A percentile compares a stretch with the other conserved stretches of the same genome.
phyloP scores from a whole-genome alignment of 495 filamentous ascomycete genomes.

The Penicillium pulvis region DNA sequence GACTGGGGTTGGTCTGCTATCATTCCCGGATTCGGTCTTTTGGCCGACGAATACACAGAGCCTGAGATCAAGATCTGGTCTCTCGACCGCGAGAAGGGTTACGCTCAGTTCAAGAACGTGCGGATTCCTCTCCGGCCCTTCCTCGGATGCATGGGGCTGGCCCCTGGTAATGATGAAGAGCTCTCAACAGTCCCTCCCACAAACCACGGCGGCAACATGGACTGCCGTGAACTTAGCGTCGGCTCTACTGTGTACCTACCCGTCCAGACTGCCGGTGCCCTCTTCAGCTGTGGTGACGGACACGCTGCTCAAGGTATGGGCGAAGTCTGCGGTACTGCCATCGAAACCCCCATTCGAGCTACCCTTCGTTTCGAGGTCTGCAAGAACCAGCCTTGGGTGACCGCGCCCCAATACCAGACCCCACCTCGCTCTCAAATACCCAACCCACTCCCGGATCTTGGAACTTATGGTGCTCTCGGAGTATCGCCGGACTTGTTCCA shows the following conservation, averaged over 20 bases:
- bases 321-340: conserved; percentile 56
- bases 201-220: conserved; percentile 53
- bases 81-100: conserved; percentile 39
- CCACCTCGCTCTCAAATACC: conserved; percentile 31
- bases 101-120: conserved; percentile 45
- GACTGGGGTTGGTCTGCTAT: conserved; percentile 55
- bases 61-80: conserved; percentile 52
- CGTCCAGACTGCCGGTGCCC: conserved; percentile 48
- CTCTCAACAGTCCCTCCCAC: conserved; percentile 54
- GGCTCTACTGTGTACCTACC: conserved; percentile 50
- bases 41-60: conserved; percentile 48
- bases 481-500: conserved; percentile 45
- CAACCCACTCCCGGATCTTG: conserved; percentile 33
- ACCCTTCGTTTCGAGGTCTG: conserved; percentile 46
- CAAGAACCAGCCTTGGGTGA: conserved; percentile 47
- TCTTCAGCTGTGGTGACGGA: conserved; percentile 57
- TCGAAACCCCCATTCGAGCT: conserved; percentile 54
- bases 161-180: conserved; percentile 42
- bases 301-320: conserved; percentile 57
- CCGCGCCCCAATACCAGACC: conserved; percentile 46
- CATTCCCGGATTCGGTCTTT: conserved; percentile 51
- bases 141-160: conserved; percentile 54
- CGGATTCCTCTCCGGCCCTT: conserved; percentile 52
- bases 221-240: conserved; percentile 49
- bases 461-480: conserved; percentile 49